These are phyloP conservation scores for Agaricus bisporus DNA, from an alignment of 768 basidiomycete species.

Conservation along the genomic window DNA sequence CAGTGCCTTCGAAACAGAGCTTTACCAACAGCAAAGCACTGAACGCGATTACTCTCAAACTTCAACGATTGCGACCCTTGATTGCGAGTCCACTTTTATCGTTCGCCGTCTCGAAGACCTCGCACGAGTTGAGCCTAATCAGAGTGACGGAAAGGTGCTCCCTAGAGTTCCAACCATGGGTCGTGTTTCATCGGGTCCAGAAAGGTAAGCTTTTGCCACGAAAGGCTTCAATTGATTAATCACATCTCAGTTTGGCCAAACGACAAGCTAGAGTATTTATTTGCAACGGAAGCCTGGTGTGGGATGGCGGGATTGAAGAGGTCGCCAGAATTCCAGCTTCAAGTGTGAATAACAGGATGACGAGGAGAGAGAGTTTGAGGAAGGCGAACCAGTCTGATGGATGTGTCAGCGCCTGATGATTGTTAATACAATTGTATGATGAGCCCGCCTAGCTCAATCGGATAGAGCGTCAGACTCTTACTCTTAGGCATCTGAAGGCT, in stretches of 20 bases:
- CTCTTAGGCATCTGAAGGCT: conserved; percentile 53
- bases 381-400: not conserved
- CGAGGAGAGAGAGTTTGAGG: not conserved
- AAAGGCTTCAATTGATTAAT: too few relatives aligned
- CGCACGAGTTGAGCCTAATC: not conserved
- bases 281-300: not conserved
- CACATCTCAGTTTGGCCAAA: not conserved
- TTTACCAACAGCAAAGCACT: not conserved
- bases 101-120: not conserved
- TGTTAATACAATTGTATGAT: not conserved
- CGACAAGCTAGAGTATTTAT: not conserved
- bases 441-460: conserved; percentile 51
- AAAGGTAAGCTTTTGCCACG: not conserved
- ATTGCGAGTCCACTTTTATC: not conserved
- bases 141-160: not conserved
- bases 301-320: not conserved
- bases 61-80: not conserved
- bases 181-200: not conserved
- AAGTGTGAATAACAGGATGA: not conserved
- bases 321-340: not conserved
- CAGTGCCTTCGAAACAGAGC: too few relatives aligned
- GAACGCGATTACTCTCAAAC: not conserved
- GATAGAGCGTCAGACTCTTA: conserved; percentile 44
- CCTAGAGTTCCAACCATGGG: not conserved
- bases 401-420: not conserved